Evolutionary conservation across 148 eudicot species (phyloP).

Genomic region (Polygonum aviculare): DNA sequence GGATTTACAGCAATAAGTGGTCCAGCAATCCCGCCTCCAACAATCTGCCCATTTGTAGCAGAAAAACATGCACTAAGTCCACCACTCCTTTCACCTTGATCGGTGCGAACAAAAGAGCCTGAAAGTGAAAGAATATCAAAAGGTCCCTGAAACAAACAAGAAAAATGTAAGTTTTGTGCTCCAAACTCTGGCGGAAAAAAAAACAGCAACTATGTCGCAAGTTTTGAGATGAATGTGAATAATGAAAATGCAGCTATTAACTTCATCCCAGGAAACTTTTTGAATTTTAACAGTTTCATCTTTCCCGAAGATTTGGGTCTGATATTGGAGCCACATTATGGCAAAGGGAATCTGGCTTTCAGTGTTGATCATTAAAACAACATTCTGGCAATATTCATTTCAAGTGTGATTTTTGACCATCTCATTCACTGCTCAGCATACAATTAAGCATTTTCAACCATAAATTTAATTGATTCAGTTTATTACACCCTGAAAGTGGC

Average conservation of each 20-base stretch:
- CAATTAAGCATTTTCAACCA: background rate
- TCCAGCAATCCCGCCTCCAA: slow-evolving; percentile 79
- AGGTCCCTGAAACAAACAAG: slow-evolving; percentile 42
- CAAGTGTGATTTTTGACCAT: background rate
- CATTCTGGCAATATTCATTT: background rate
- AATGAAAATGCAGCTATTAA: background rate
- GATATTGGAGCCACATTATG: background rate
- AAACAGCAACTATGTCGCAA: background rate
- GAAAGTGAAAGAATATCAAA: slow-evolving; percentile 57
- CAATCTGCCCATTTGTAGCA: slow-evolving; percentile 41
- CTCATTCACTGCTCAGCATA: background rate
- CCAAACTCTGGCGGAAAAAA: background rate
- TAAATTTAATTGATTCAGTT: background rate
- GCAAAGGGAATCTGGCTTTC: background rate
- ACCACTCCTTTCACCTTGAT: slow-evolving; percentile 57
- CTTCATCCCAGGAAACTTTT: background rate
- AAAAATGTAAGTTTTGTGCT: background rate
- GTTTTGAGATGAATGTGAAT: background rate
- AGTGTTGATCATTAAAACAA: background rate
- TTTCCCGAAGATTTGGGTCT: background rate
- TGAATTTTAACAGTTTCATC: background rate
- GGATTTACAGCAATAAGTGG: slow-evolving; percentile 69
- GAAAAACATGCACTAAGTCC: slow-evolving; percentile 64
- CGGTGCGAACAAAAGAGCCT: slow-evolving; percentile 60
- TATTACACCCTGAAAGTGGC: background rate